Conservation (phyloP, 345 rosid species). For the Melastoma malabathricum region DNA sequence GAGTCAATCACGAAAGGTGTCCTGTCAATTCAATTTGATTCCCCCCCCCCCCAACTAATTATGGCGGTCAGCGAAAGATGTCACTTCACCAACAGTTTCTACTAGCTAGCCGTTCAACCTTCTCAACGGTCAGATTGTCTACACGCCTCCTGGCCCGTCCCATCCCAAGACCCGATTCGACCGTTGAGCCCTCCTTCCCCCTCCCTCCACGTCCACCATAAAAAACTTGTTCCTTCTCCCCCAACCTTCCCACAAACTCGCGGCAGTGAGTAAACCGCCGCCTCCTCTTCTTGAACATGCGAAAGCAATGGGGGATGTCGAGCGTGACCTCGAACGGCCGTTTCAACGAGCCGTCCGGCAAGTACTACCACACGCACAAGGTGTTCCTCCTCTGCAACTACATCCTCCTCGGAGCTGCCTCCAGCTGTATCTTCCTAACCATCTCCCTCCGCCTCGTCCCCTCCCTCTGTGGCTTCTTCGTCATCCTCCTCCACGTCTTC, state of each 20-base stretch:
- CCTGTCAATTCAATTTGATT: no score
- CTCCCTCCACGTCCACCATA: no score
- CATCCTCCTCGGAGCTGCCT: constrained; percentile 78
- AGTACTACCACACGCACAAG: constrained; percentile 41
- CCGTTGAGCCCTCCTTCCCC: no score
- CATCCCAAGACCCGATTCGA: no score
- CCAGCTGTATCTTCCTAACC: constrained; percentile 82
- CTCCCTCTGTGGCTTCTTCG: constrained; percentile 53
- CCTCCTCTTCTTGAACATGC: background rate
- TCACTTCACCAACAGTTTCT: no score
- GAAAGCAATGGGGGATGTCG: background rate
- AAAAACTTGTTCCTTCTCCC: no score
- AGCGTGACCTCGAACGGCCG: background rate
- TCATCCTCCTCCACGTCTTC: constrained; percentile 40
- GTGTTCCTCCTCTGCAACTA: constrained; percentile 71
- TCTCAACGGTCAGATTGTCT: background rate
- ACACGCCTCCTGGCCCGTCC: no score
- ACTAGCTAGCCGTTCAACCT: constrained; percentile 10
- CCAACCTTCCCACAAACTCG: no score
- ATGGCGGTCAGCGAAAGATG: no score
- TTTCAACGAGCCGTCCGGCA: background rate
- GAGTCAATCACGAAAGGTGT: no score
- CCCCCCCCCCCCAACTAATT: no score
- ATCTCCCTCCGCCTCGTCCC: constrained; percentile 81
- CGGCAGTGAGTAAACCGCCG: background rate